Evolutionary conservation across 192 early-diverging fungal genomes (phyloP).

Genomic region (Endogone sp.): DNA sequence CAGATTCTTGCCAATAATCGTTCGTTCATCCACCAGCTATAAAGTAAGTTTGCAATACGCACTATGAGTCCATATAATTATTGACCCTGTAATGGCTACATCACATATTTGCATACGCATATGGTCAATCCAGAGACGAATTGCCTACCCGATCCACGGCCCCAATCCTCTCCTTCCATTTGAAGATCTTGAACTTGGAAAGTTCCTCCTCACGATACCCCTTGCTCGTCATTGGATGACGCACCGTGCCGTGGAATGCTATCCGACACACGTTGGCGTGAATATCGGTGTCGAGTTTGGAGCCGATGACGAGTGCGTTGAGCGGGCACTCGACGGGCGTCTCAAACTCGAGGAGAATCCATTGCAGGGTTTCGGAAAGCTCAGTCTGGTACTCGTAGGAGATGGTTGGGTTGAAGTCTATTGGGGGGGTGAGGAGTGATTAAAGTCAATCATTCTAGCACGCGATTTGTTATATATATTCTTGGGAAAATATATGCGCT

Average conservation of each 20-base stretch:
- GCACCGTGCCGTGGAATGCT: background rate
- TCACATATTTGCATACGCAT: no score
- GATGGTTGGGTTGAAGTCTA: background rate
- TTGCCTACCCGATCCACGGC: background rate
- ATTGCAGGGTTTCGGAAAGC: background rate
- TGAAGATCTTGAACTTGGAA: background rate
- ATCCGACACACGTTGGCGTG: background rate
- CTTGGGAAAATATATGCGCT: no score
- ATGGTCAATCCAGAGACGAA: no score
- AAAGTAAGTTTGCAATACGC: background rate
- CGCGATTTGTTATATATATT: background rate
- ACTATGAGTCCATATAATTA: background rate
- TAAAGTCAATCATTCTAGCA: background rate
- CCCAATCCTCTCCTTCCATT: background rate
- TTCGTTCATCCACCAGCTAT: conserved; percentile 1
- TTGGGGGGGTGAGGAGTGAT: background rate
- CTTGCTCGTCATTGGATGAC: background rate
- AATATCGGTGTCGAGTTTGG: conserved; percentile 2
- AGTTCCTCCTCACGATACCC: background rate
- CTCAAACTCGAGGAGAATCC: background rate
- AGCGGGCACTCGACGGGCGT: background rate
- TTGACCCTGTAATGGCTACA: no score
- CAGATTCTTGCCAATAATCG: background rate
- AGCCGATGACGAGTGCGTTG: conserved; percentile 3
- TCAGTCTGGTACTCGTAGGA: background rate